These are phyloP conservation scores for Schizochytrium sp. DNA, from an alignment of 108 stramenopile species.

Conservation along the genomic window DNA sequence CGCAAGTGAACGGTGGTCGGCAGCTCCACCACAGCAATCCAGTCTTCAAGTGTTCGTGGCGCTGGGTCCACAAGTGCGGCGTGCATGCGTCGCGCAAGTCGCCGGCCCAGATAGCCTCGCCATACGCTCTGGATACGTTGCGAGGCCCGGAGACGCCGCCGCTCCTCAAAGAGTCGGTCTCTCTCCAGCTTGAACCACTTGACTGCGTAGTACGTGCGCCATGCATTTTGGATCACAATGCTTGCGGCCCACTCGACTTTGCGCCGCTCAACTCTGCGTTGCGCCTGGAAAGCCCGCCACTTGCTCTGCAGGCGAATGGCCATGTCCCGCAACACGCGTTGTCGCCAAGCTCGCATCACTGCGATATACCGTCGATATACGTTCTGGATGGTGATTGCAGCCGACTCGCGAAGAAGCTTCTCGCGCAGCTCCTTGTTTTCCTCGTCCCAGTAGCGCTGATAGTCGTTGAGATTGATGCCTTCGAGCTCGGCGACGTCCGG, in stretches of 20 bases:
- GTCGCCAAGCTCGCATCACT: not conserved
- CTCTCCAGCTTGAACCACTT: not conserved
- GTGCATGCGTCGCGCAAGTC: not conserved
- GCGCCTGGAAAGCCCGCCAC: not conserved
- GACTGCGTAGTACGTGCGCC: not conserved
- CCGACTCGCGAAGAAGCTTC: not conserved
- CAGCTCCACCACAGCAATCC: not conserved
- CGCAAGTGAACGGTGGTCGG: not conserved
- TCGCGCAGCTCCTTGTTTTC: not conserved
- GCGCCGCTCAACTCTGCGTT: not conserved
- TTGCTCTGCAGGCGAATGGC: not conserved
- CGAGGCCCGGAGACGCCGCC: not conserved
- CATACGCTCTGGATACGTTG: not conserved
- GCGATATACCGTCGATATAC: not conserved
- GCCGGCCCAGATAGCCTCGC: not conserved
- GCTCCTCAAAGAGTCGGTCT: not conserved
- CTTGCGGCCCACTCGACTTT: not conserved
- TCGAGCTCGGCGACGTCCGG: not conserved
- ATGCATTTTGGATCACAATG: not conserved
- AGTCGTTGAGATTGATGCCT: not conserved
- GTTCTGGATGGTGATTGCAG: not conserved
- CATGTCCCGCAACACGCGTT: constrained; percentile 9
- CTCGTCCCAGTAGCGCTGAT: constrained; percentile 9
- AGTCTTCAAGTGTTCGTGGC: not conserved
- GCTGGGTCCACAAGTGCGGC: not conserved